Conservation (phyloP, 2,329 filamentous ascomycete species). For the Stemphylium lycopersici region DNA sequence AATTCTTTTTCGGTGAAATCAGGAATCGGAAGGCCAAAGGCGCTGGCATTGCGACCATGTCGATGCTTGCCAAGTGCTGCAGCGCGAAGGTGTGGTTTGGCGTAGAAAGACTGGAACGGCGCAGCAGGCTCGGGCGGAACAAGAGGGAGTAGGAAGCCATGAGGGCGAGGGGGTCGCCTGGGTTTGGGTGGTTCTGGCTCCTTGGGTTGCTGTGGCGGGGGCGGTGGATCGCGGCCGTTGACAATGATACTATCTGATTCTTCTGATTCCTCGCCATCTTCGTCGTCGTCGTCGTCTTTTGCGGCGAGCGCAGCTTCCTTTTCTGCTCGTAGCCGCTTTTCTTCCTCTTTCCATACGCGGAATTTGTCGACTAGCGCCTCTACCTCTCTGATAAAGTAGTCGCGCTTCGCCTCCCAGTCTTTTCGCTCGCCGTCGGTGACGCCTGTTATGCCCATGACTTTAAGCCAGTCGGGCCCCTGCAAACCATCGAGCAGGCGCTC, state of each 20-base stretch:
- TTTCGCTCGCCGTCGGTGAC: slow-evolving; percentile 86
- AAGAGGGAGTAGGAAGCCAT: slow-evolving; percentile 39
- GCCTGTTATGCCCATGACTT: slow-evolving; percentile 85
- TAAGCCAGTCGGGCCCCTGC: slow-evolving; percentile 90
- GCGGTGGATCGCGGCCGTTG: slow-evolving; percentile 13
- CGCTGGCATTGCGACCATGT: slow-evolving; percentile 71
- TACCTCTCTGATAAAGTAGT: slow-evolving; percentile 84
- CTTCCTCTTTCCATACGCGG: slow-evolving; percentile 83
- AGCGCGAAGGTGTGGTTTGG: slow-evolving; percentile 78
- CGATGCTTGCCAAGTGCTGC: slow-evolving; percentile 76
- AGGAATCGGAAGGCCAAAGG: slow-evolving; percentile 83
- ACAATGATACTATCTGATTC: slow-evolving; percentile 39
- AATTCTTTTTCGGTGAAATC: slow-evolving; percentile 76
- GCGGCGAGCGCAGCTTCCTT: slow-evolving; percentile 68
- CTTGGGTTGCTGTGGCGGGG: slow-evolving; percentile 50
- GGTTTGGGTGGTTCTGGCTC: slow-evolving; percentile 46
- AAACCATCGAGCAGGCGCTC: slow-evolving; percentile 77
- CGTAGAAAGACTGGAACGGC: slow-evolving; percentile 87
- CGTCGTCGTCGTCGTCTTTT: slow-evolving; percentile 55
- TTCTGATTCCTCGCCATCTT: slow-evolving; percentile 46
- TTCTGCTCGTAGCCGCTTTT: slow-evolving; percentile 79
- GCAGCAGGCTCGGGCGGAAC: slow-evolving; percentile 51
- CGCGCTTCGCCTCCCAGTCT: slow-evolving; percentile 82
- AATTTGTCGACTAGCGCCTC: slow-evolving; percentile 86
- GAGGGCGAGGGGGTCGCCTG: slow-evolving; percentile 39